Evolutionary conservation across 2,329 filamentous ascomycete species (phyloP), one percentile per base, ranked within the genome.

Genomic region (Colletotrichum navitas): DNA sequence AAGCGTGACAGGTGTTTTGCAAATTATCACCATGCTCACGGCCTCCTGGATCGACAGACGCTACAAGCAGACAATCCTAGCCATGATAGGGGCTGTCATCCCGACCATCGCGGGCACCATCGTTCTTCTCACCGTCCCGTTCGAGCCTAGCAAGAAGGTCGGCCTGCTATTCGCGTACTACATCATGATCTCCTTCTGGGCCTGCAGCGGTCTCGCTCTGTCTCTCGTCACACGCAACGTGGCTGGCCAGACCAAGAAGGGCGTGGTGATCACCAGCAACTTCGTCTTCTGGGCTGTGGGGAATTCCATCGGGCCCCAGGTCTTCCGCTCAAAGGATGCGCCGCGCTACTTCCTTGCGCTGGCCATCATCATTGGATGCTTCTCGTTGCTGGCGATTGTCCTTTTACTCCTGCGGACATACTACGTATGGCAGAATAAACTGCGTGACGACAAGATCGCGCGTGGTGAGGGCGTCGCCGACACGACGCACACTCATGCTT

Each of bases 1-100:
- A 43, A 94, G 94, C 90, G 92, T 94, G 0, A 83, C 93, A 0
- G 92, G 92, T 10, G 88, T 88, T 41, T 92, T 92, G 74, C 93
- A 94, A 75, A 93, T 94, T 72, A 83, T 91, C 63, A 87, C 93
- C 3, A 83, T 94, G 4, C 81, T 94, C 34, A 83, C 83, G 0
- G 92, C 91, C 0, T 87, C 89, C 0, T 94, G 87, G 86, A 78
- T 94, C 5, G 90, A 91, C 18, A 91, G 90, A 80, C 91, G 87
- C 78, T 91, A 86, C 1, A 82, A 85, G 29, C 92, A 94, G 80
- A 94, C 93, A 74, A 79, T 92, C 14, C 75, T 92, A 16, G 84
- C 89, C 60, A 94, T 94, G 90, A 80, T 87, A 11, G 80, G 86
- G 2, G 93, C 89, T 76, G 84, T 91, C 29, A 82, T 93, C 29